Conservation (phyloP, 106 monocot species). For the Acanthochlamys bracteata region DNA sequence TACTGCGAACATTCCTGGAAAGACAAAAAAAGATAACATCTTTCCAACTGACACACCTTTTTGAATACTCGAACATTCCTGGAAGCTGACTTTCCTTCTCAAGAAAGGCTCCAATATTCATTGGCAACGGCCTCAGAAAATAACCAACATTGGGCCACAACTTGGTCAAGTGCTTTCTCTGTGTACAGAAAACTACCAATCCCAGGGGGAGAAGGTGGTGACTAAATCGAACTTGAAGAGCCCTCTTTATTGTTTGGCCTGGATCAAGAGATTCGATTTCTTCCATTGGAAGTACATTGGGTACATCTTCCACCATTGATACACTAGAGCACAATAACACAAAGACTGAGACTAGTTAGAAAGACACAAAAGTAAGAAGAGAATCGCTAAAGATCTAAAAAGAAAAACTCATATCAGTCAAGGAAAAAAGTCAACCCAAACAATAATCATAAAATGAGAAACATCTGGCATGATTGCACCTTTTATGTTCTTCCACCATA, state of each 20-base stretch:
- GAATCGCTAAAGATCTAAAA: neutral
- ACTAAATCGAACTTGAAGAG: slow-evolving; percentile 64
- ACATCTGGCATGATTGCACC: slow-evolving; percentile 23
- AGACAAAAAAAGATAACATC: too few relatives aligned
- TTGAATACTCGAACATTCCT: slow-evolving; percentile 88
- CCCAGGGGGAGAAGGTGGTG: slow-evolving; percentile 86
- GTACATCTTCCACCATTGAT: slow-evolving; percentile 16
- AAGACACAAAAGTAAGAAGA: neutral
- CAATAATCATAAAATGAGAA: neutral
- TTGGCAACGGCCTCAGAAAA: slow-evolving; percentile 56
- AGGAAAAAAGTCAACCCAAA: neutral
- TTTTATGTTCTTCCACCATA: slow-evolving; percentile 43
- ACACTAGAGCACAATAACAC: too few relatives aligned
- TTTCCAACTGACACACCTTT: slow-evolving; percentile 42
- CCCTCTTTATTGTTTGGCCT: slow-evolving; percentile 41
- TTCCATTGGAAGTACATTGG: slow-evolving; percentile 51
- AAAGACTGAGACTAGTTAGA: slow-evolving; percentile 1
- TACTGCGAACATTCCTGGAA: too few relatives aligned
- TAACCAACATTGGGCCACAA: slow-evolving; percentile 94
- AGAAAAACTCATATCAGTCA: neutral
- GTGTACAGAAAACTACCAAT: slow-evolving; percentile 50
- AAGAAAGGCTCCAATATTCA: slow-evolving; percentile 46
- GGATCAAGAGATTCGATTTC: slow-evolving; percentile 58
- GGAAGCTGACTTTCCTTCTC: slow-evolving; percentile 53
- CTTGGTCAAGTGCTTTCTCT: slow-evolving; percentile 54